These are phyloP conservation scores for Suhomyces taliae DNA, from an alignment of 1,139 yeast genomes.

Conservation along the genomic window DNA sequence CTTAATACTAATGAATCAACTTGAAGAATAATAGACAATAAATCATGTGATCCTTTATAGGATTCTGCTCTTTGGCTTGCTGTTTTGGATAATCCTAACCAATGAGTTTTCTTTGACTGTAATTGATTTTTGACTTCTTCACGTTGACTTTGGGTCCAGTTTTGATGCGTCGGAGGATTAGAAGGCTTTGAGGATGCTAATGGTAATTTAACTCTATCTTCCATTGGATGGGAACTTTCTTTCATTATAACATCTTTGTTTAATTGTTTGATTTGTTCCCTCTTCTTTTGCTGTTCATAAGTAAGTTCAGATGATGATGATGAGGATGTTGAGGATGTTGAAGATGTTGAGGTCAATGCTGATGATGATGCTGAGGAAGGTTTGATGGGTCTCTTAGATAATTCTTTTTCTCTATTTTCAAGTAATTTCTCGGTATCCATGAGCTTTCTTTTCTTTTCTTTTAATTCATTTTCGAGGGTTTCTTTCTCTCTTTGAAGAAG, in stretches of 20 bases:
- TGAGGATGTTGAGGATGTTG: not conserved
- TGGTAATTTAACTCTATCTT: conserved; percentile 8
- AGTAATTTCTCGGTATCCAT: conserved; percentile 9
- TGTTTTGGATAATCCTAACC: conserved; percentile 32
- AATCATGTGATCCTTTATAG: conserved; percentile 20
- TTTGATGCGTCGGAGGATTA: conserved; percentile 3
- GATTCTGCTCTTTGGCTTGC: conserved; percentile 26
- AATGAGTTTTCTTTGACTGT: conserved; percentile 25
- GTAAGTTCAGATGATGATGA: conserved; percentile 5
- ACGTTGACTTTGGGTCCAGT: conserved; percentile 11
- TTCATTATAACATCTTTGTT: conserved; percentile 21
- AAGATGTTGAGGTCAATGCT: not conserved
- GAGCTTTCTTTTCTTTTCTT: conserved; percentile 31
- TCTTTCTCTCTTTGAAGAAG: conserved; percentile 32
- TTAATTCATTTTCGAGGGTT: conserved; percentile 37
- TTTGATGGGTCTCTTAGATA: not conserved
- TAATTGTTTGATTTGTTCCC: conserved; percentile 21
- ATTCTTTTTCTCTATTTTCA: conserved; percentile 8
- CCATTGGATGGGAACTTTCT: conserved; percentile 14
- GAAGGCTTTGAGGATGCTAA: conserved; percentile 7
- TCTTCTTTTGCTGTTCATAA: conserved; percentile 14
- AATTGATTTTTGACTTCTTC: conserved; percentile 21
- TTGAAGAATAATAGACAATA: conserved; percentile 26
- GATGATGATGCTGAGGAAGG: not conserved
- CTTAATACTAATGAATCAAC: conserved; percentile 35